These are phyloP conservation scores for Apiospora malaysiana DNA, from an alignment of 2,329 filamentous ascomycete species.

Conservation along the genomic window DNA sequence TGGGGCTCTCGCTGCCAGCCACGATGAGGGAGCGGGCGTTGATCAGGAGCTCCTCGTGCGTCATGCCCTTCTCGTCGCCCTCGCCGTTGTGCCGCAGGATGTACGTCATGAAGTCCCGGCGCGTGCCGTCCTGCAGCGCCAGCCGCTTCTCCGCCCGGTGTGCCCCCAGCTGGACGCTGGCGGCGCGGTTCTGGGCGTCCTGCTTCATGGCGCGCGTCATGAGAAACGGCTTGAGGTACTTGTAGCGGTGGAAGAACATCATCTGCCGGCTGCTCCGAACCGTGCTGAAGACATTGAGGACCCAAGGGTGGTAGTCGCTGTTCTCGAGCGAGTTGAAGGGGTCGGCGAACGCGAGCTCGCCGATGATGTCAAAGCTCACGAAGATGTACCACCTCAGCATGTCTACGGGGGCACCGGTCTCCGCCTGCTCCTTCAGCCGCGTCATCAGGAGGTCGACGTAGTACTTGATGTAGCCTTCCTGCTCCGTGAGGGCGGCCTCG, in stretches of 20 bases:
- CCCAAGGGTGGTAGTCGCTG: neutral
- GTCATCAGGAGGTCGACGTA: conserved; percentile 43
- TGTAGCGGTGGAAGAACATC: neutral
- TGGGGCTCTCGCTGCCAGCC: conserved; percentile 53
- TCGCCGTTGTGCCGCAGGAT: neutral
- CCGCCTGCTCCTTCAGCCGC: conserved; percentile 40
- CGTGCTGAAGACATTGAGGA: neutral
- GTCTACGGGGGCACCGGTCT: conserved; percentile 26
- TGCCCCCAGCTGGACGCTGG: neutral
- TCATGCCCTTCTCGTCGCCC: conserved; percentile 13
- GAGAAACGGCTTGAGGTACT: neutral
- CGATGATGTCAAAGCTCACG: conserved; percentile 15
- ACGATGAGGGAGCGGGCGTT: conserved; percentile 25
- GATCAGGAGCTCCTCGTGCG: neutral
- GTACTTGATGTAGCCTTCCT: conserved; percentile 23
- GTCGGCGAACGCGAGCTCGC: conserved; percentile 15
- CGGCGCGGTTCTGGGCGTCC: neutral
- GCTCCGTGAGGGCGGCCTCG: neutral
- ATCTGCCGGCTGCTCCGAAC: conserved; percentile 11
- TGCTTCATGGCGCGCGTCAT: neutral
- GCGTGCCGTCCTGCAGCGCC: neutral
- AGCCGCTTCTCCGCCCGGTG: conserved; percentile 8
- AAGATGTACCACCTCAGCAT: conserved; percentile 29
- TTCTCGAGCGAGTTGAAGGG: conserved; percentile 6
- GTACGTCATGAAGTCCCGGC: neutral